Evolutionary conservation across 2,329 filamentous ascomycete genomes (phyloP).

Genomic region (Arthrocladium fulminans): DNA sequence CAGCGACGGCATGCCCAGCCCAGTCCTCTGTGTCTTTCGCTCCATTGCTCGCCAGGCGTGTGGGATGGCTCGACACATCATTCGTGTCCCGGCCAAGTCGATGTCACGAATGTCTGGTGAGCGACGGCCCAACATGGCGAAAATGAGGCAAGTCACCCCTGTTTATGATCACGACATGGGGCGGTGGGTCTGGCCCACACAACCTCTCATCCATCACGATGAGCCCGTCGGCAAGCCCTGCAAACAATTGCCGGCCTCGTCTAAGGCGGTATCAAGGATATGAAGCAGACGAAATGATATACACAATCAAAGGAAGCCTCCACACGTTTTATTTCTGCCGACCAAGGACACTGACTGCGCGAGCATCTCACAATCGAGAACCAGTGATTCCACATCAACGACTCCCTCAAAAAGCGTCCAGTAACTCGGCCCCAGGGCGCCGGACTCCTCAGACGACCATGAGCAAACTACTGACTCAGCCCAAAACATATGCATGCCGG

Average conservation of each 20-base stretch:
- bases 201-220: background rate
- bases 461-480: no score
- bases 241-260: background rate
- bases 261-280: background rate
- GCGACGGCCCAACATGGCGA: conserved; percentile 6
- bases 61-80: background rate
- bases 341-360: no score
- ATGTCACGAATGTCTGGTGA: background rate
- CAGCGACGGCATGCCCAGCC: background rate
- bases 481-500: no score
- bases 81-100: background rate
- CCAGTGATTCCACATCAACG: no score
- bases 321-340: no score
- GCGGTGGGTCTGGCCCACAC: conserved; percentile 3
- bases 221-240: background rate
- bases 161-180: conserved; percentile 5
- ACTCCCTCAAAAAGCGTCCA: no score
- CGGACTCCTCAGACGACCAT: no score
- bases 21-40: background rate
- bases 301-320: no score
- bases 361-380: no score
- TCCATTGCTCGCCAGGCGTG: conserved; percentile 2
- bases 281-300: conserved; percentile 1
- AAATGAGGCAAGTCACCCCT: conserved; percentile 7
- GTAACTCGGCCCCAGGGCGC: no score